Base-by-base conservation (phyloP, 192 early-diverging fungal species). In the Phycomyces blakesleeanus region DNA sequence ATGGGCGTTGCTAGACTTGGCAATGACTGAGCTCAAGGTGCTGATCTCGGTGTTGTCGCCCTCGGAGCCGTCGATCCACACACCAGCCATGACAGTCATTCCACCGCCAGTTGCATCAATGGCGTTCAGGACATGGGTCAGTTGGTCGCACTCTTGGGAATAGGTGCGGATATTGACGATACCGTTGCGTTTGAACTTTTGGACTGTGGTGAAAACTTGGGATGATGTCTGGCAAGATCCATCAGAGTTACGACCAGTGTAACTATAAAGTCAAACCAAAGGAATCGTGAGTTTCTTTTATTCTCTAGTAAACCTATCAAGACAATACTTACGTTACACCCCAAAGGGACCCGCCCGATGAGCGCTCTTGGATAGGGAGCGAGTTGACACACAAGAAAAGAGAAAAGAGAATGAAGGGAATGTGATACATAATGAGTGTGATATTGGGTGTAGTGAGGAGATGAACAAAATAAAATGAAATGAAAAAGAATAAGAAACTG, bases 161-260 rank as follows among this genome's bases (percentile, higher is more conserved):
- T 73, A 73, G 1, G 71, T 73, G 26, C 71, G 71, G 24, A 73
- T 59, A 47, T 63, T 63, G 22, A 40, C 42, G n/a, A 73, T 63
- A 0, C 65, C 61, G 24, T 64, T 58, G 1, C 50, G 47, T 5
- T 63, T 73, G 49, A 73, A 67, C 5, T 37, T 24, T 40, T 57
- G 41, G 27, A 73, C 21, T 11, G 50, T 37, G 5, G 16, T 22
- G 15, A 21, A 7, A 12, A 67, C 51, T 12, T 66, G 49, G 3
- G 29, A 25, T 18, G 47, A 11, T n/a, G 39, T 49, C 40, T 59
- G 55, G 26, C 71, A 73, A 10, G 37, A 26, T n/a, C 64, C 64
- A 59, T 61, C 61, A 22, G 65, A 50, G 29, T 57, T 57, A 7
- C 50, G 26, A 18, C 55, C 65, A 54, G 55, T 73, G 40, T 63